These are phyloP conservation scores for Cercospora berteroae DNA, from an alignment of 2,329 filamentous ascomycete species.

Conservation along the genomic window DNA sequence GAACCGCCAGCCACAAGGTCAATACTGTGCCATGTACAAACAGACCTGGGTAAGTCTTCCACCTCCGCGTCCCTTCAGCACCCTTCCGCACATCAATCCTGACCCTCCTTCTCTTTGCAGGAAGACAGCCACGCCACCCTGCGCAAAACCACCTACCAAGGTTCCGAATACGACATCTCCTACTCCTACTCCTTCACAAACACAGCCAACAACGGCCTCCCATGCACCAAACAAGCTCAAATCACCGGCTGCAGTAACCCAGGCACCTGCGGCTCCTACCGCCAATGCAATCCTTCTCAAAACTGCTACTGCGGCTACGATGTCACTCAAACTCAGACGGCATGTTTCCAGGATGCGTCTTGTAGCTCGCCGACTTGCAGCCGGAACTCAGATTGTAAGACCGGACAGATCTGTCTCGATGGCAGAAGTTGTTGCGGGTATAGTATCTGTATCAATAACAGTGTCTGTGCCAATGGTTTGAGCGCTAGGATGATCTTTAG, in stretches of 20 bases:
- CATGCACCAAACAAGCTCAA: slow-evolving; percentile 6
- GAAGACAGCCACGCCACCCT: slow-evolving; percentile 10
- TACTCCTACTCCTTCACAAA: slow-evolving; percentile 15
- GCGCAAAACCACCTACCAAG: neutral
- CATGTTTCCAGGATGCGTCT: slow-evolving; percentile 4
- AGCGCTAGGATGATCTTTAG: slow-evolving; percentile 14
- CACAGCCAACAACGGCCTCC: slow-evolving; percentile 5
- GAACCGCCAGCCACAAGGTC: slow-evolving; percentile 22
- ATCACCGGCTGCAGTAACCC: slow-evolving; percentile 1
- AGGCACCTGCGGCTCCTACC: slow-evolving; percentile 2
- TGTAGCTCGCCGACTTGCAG: slow-evolving; percentile 5
- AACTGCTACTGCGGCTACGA: slow-evolving; percentile 12
- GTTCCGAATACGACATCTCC: slow-evolving; percentile 5
- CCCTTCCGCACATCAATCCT: too few relatives aligned
- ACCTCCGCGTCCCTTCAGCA: too few relatives aligned
- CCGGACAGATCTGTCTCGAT: slow-evolving; percentile 6
- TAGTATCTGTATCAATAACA: slow-evolving; percentile 11
- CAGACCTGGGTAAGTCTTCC: slow-evolving; percentile 18
- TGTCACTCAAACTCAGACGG: neutral
- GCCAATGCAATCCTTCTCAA: slow-evolving; percentile 2
- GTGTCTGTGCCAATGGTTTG: slow-evolving; percentile 13
- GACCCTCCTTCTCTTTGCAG: neutral
- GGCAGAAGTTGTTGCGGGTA: slow-evolving; percentile 12
- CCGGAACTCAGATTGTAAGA: slow-evolving; percentile 8
- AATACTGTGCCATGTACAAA: slow-evolving; percentile 26